Evolutionary conservation across 2,329 filamentous ascomycete genomes (phyloP).

Genomic region (Aspergillus versicolor): DNA sequence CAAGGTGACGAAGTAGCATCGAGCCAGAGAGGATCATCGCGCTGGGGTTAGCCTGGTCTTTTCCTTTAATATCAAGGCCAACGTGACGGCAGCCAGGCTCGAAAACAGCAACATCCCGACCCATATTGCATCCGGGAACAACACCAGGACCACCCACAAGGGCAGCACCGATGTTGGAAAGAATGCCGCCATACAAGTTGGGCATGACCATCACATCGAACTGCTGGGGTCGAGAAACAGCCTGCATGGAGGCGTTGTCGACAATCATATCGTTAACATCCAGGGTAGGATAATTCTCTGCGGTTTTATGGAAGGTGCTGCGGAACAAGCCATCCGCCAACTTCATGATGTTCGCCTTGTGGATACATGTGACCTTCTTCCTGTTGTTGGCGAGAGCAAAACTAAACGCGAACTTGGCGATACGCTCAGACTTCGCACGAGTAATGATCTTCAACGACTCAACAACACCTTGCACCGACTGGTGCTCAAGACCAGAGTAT

Average conservation of each 20-base stretch:
- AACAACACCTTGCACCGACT: constrained; percentile 92
- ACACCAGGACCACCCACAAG: constrained; percentile 96
- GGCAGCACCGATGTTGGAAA: constrained; percentile 97
- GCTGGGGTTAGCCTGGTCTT: constrained; percentile 98
- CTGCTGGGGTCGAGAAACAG: constrained; percentile 91
- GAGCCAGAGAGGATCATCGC: constrained; percentile 91
- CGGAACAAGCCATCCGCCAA: constrained; percentile 98
- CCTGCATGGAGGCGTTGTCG: constrained; percentile 99
- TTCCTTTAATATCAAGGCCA: constrained; percentile 98
- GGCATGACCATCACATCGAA: constrained; percentile 99
- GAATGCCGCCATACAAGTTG: constrained; percentile 96
- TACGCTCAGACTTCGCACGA: constrained; percentile 97
- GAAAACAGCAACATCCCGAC: constrained; percentile 95
- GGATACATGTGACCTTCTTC: constrained; percentile 99
- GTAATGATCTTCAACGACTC: constrained; percentile 99
- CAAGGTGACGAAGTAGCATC: constrained; percentile 96
- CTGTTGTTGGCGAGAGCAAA: constrained; percentile 98
- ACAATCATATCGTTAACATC: constrained; percentile 99
- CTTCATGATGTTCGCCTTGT: constrained; percentile 99
- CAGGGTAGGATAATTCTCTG: constrained; percentile 92
- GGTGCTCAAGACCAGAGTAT: constrained; percentile 98
- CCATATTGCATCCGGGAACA: constrained; percentile 99
- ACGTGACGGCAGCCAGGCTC: constrained; percentile 99
- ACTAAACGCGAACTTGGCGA: constrained; percentile 97
- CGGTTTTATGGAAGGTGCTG: constrained; percentile 90